Conservation (phyloP, 2,329 filamentous ascomycete genomes). For the Diaporthe capsici region DNA sequence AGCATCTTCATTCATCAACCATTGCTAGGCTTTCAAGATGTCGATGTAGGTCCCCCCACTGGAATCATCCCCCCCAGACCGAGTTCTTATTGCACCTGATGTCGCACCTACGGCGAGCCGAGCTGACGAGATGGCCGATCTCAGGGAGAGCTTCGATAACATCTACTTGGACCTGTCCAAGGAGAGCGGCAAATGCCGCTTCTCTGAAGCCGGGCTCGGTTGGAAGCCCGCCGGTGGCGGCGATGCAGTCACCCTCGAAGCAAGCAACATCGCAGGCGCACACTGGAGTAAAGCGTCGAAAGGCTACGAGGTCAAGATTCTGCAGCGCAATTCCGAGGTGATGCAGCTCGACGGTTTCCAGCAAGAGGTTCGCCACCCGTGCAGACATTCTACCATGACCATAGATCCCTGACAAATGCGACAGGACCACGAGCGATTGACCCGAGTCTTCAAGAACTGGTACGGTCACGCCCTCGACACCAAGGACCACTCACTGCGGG, state of each 20-base stretch:
- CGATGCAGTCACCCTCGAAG: conserved; percentile 94
- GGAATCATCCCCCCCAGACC: neutral
- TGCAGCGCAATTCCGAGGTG: conserved; percentile 86
- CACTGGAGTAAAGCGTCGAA: conserved; percentile 96
- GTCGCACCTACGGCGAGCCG: neutral
- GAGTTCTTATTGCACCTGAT: neutral
- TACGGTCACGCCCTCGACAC: conserved; percentile 94
- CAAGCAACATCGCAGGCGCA: conserved; percentile 84
- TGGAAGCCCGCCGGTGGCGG: conserved; percentile 93
- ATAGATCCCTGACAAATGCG: conserved; percentile 42
- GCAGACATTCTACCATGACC: conserved; percentile 48
- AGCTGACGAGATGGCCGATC: conserved; percentile 27
- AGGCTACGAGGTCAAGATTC: conserved; percentile 93
- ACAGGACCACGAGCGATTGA: conserved; percentile 88
- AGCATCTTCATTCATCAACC: conserved; percentile 18
- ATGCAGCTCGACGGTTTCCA: conserved; percentile 96
- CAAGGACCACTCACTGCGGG: conserved; percentile 93
- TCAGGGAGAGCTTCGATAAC: conserved; percentile 92
- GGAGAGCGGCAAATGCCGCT: conserved; percentile 91
- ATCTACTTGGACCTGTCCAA: conserved; percentile 97
- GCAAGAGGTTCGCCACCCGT: conserved; percentile 72
- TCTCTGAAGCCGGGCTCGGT: conserved; percentile 93
- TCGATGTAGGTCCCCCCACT: neutral
- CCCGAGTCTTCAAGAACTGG: conserved; percentile 97
- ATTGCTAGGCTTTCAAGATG: conserved; percentile 30